A percentile compares a stretch with the other conserved stretches of the same genome.
phyloP scores from a whole-genome alignment of 257 asterid genomes.

The Osmanthus fragrans region DNA sequence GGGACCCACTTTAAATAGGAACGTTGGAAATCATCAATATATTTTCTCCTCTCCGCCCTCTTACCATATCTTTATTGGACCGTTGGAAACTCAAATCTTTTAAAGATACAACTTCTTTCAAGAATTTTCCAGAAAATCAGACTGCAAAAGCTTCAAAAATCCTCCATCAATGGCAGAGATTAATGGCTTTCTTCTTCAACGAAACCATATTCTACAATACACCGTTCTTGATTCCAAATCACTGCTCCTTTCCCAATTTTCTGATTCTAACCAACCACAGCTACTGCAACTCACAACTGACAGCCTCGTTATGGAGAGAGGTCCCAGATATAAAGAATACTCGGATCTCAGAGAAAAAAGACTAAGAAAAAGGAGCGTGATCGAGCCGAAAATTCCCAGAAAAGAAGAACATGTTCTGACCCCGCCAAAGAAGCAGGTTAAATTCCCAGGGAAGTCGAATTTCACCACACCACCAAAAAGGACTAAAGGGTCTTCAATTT shows the following conservation, averaged over 20 bases:
- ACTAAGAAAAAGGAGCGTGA: conserved; percentile 39
- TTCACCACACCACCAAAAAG: conserved; percentile 56
- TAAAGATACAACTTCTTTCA: conserved; percentile 16
- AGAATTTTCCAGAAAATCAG: background rate
- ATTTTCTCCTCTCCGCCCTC: background rate
- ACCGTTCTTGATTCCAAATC: conserved; percentile 66
- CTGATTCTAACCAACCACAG: conserved; percentile 50
- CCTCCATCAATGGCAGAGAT: conserved; percentile 53
- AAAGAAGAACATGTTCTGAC: conserved; percentile 36
- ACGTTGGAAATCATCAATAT: conserved; percentile 47
- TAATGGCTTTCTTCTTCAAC: conserved; percentile 38
- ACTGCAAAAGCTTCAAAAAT: background rate
- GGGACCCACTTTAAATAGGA: conserved; percentile 54
- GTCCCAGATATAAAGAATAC: conserved; percentile 76
- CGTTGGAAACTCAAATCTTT: conserved; percentile 53
- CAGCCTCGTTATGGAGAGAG: conserved; percentile 57
- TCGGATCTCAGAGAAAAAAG: conserved; percentile 73
- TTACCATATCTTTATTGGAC: conserved; percentile 52
- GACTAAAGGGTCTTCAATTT: conserved; percentile 44
- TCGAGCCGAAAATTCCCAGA: conserved; percentile 18
- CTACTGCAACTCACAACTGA: conserved; percentile 56
- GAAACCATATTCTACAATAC: conserved; percentile 30
- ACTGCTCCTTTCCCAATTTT: conserved; percentile 58
- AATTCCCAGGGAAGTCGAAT: conserved; percentile 46
- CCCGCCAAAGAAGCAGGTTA: conserved; percentile 74